Evolutionary conservation across 2,329 filamentous ascomycete species (phyloP).

Genomic region (Colletotrichum tropicicola): DNA sequence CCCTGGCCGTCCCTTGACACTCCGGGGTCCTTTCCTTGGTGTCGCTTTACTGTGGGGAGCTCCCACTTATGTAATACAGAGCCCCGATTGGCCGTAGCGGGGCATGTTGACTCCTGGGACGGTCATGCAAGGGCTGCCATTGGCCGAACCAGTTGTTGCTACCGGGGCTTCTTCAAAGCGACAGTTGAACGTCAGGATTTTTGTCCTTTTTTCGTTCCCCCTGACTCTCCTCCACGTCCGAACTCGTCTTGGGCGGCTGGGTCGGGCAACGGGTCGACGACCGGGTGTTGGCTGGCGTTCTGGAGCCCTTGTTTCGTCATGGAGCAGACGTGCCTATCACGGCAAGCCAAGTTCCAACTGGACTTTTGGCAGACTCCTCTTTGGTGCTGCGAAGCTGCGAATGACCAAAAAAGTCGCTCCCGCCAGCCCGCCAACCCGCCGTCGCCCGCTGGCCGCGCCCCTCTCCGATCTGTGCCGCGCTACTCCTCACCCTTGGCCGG

Average conservation of each 20-base stretch:
- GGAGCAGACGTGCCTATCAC: not conserved
- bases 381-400: not conserved
- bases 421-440: not conserved
- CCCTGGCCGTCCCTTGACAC: slow-evolving; percentile 1
- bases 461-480: slow-evolving; percentile 26
- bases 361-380: not conserved
- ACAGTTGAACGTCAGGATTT: not conserved
- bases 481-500: slow-evolving; percentile 19
- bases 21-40: not conserved
- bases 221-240: not conserved
- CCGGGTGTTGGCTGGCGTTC: not conserved
- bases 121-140: slow-evolving; percentile 10
- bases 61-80: slow-evolving; percentile 17
- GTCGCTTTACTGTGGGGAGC: slow-evolving; percentile 2
- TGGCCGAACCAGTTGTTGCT: not conserved
- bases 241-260: not conserved
- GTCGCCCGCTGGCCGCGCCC: not conserved
- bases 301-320: not conserved
- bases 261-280: not conserved
- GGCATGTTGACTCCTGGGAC: not conserved
- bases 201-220: not conserved
- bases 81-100: slow-evolving; percentile 5
- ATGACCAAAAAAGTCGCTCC: not conserved
- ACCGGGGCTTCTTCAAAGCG: not conserved
- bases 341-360: not conserved